phyloP scores from a whole-genome alignment of 1,284 basidiomycete species.

The Dichomitus squalens region DNA sequence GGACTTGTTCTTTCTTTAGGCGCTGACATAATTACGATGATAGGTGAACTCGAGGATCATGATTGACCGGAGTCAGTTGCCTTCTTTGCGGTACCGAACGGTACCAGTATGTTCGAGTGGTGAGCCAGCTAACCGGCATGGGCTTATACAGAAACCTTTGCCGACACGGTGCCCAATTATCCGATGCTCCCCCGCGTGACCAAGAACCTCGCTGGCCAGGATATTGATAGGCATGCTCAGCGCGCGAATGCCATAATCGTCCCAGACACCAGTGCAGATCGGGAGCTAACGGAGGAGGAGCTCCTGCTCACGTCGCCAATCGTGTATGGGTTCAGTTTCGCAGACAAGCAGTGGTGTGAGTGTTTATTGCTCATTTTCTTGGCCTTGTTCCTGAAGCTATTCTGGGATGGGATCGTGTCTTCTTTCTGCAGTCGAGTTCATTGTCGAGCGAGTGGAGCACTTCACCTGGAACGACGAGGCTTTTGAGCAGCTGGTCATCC shows the following conservation, averaged over 20 bases:
- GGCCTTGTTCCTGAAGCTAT: neutral
- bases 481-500: slow-evolving; percentile 60
- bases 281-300: slow-evolving; percentile 50
- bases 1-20: neutral
- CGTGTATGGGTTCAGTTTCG: slow-evolving; percentile 61
- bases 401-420: neutral
- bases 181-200: slow-evolving; percentile 29
- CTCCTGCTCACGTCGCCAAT: slow-evolving; percentile 55
- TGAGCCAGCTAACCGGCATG: slow-evolving; percentile 6
- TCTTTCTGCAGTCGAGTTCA: slow-evolving; percentile 51
- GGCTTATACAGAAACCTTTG: slow-evolving; percentile 29
- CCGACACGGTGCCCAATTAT: slow-evolving; percentile 35
- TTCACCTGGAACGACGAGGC: slow-evolving; percentile 62
- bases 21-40: neutral
- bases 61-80: slow-evolving; percentile 51
- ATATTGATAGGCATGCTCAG: slow-evolving; percentile 33
- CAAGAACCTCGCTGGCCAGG: slow-evolving; percentile 31
- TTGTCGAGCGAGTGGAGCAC: slow-evolving; percentile 49
- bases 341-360: slow-evolving; percentile 62
- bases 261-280: slow-evolving; percentile 10
- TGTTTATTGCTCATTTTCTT: slow-evolving; percentile 18
- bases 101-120: neutral
- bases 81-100: slow-evolving; percentile 1
- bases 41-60: slow-evolving; percentile 49
- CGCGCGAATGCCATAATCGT: slow-evolving; percentile 13